phyloP scores from a whole-genome alignment of 148 eudicot species.

The Silene conica region DNA sequence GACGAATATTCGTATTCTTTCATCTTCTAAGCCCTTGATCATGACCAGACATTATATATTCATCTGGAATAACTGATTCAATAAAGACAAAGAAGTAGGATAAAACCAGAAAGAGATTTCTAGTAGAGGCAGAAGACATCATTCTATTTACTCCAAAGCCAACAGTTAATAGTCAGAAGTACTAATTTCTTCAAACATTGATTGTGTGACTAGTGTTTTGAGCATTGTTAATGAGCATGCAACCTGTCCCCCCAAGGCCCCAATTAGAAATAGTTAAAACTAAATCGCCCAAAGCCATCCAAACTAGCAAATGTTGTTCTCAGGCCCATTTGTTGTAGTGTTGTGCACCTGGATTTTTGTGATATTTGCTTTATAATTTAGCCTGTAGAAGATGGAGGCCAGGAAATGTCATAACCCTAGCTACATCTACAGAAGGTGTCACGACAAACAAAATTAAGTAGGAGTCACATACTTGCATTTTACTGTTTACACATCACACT shows the following conservation, averaged over 20 bases:
- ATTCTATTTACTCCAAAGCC: conserved; percentile 3
- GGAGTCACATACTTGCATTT: not conserved
- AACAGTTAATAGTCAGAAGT: not conserved
- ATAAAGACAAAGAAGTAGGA: not conserved
- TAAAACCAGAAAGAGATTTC: not conserved
- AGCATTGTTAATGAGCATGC: not conserved
- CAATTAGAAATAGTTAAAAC: too few species aligned
- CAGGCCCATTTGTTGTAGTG: not conserved
- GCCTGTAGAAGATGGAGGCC: not conserved
- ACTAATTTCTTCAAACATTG: too few species aligned
- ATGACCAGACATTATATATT: conserved; percentile 10
- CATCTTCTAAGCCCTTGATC: not conserved
- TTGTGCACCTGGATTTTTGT: not conserved
- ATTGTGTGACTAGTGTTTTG: not conserved
- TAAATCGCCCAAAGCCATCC: too few species aligned
- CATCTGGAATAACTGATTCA: conserved; percentile 5
- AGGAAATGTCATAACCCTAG: not conserved
- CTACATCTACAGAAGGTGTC: not conserved
- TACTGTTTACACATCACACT: conserved; percentile 18
- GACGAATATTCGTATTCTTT: not conserved
- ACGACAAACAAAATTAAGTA: conserved; percentile 12
- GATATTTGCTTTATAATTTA: not conserved
- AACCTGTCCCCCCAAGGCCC: too few species aligned
- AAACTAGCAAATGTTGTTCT: not conserved
- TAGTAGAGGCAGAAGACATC: not conserved